phyloP scores from a whole-genome alignment of 805 yeast genomes.

The Pichia manshurica region DNA sequence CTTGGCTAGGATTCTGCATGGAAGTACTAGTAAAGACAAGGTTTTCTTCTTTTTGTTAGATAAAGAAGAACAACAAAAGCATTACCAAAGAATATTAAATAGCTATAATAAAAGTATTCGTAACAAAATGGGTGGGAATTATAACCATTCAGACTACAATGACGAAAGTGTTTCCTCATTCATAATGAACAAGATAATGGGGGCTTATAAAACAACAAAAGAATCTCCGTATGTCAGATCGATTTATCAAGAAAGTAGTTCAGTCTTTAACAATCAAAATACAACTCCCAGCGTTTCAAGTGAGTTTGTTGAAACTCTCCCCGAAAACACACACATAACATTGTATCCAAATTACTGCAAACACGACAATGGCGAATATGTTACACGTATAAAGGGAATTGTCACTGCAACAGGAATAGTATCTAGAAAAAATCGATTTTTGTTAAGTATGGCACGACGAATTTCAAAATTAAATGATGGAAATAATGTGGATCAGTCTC shows the following conservation, averaged over 20 bases:
- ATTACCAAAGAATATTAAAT: conserved; percentile 12
- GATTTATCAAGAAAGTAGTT: conserved; percentile 28
- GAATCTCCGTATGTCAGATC: conserved; percentile 45
- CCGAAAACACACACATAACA: conserved; percentile 54
- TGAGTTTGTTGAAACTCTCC: conserved; percentile 28
- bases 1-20: background rate
- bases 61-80: conserved; percentile 17
- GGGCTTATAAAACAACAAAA: conserved; percentile 45
- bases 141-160: background rate
- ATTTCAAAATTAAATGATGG: conserved; percentile 39
- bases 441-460: conserved; percentile 65
- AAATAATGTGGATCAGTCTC: conserved; percentile 23
- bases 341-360: conserved; percentile 55
- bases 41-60: conserved; percentile 24
- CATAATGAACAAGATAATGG: conserved; percentile 38
- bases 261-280: conserved; percentile 15
- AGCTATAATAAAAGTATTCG: background rate
- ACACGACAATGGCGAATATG: conserved; percentile 33
- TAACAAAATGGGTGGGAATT: background rate
- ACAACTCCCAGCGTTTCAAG: background rate
- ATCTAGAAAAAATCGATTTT: conserved; percentile 63
- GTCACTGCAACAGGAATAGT: conserved; percentile 61
- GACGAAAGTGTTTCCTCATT: conserved; percentile 22
- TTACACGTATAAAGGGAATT: conserved; percentile 68
- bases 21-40: conserved; percentile 21